Evolutionary conservation across 306 rosid species (phyloP), one percentile per base, ranked within the genome.

Genomic region (Vachellia collinsii): DNA sequence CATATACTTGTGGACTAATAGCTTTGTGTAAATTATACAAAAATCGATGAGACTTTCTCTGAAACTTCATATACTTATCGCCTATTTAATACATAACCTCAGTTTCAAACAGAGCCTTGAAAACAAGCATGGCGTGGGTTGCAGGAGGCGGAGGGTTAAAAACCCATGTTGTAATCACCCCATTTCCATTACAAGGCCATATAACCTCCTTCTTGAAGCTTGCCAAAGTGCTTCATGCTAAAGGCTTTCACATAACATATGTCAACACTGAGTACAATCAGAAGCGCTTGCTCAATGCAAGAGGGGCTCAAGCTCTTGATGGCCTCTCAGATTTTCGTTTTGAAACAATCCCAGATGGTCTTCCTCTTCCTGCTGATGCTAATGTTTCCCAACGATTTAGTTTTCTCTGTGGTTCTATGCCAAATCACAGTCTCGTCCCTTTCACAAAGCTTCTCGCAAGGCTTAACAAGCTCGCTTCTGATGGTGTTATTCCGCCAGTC

Each of bases 261-360:
- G 70, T 58, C 64, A 58, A 58, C 64, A 58, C 64, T 1, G 64
- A 58, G 36, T 23, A 20, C 64, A 58, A 58, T 1, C 44, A 64
- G 22, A 64, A 13, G 39, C 70, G 70, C 44, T 64, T 64, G 44
- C 70, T 64, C 43, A 64, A 64, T 11, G 12, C 70, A 36, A 64
- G 43, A 38, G 70, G 22, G 14, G 43, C 43, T 36, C 20, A 36
- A 10, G 70, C 43, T 22, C 42, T 64, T 36, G 44, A 64, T 64
- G 70, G 70, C 70, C 42, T 64, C 70, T 43, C 44, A 1, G 70
- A 36, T 36, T 64, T 34, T 14, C 0, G 22, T 10, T 64, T 64
- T 64, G 22, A 64, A 36, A 64, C 20, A 4, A 34, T 36, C 43
- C 70, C 43, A 13, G 44, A 64, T 64, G 70, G 44, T 14, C 70